Base-by-base conservation (phyloP, 768 basidiomycete genomes). In the Piloderma croceum region DNA sequence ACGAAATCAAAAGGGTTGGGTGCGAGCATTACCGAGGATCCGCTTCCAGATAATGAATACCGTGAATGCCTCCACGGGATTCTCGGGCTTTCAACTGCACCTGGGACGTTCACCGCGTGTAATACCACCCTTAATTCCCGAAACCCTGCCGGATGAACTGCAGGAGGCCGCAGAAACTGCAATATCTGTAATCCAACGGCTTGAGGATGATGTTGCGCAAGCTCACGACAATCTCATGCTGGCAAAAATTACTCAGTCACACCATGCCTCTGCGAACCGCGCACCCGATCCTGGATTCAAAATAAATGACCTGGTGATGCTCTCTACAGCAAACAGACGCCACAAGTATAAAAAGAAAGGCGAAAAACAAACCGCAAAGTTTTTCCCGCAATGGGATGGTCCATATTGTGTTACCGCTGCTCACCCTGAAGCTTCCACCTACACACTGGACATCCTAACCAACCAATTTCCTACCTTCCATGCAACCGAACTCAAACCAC, bases 321-420 rank as follows among this genome's bases (percentile, higher is more conserved):
- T 61, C 6, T 55, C 53, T 5, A 56, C 53, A 7, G 37, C 49
- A 20, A 43, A 57, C 21, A 45, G n/a, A n/a, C n/a, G n/a, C n/a
- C n/a, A n/a, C n/a, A n/a, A n/a, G n/a, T n/a, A n/a, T 71, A 38
- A n/a, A n/a, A n/a, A n/a, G n/a, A n/a, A n/a, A n/a, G n/a, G n/a
- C n/a, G n/a, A n/a, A n/a, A n/a, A n/a, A n/a, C n/a, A n/a, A n/a
- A n/a, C n/a, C n/a, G n/a, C n/a, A n/a, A n/a, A n/a, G n/a, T n/a
- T n/a, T n/a, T 64, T 74, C 54, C 63, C 67, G 0, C 39, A 51
- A 0, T 63, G 34, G 13, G 62, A 71, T 38, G 55, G 65, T 0
- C 61, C 56, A 0, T 63, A 51, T 35, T 29, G 4, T 0, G 42
- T 73, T 3, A 24, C 47, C 0, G 34, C 42, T 0, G 51, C 55